A percentile compares a stretch with the other conserved stretches of the same genome.
Conservation (phyloP, 2,329 filamentous ascomycete genomes). For the Xenoacremonium recifei region DNA sequence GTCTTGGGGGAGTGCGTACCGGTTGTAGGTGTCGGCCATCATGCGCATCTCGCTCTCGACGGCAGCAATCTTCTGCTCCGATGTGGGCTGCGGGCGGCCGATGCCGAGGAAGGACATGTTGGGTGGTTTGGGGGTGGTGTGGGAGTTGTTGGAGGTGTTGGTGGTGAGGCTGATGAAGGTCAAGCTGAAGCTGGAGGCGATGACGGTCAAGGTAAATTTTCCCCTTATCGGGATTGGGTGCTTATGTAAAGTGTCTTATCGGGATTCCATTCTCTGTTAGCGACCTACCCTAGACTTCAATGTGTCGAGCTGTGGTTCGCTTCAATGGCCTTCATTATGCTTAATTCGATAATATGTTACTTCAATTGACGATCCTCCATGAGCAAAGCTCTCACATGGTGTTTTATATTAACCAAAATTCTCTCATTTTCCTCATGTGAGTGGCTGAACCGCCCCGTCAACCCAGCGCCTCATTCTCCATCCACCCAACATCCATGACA, state of each 20-base stretch:
- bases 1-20: slow-evolving; percentile 53
- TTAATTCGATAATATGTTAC: too few species aligned
- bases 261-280: background rate
- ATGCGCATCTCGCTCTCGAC: slow-evolving; percentile 98
- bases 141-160: background rate
- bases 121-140: slow-evolving; percentile 9
- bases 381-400: too few species aligned
- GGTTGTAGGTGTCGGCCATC: slow-evolving; percentile 96
- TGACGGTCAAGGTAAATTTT: slow-evolving; percentile 22
- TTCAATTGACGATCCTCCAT: too few species aligned
- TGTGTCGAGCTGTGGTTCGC: too few species aligned
- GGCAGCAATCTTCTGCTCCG: slow-evolving; percentile 94
- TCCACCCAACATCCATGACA: too few species aligned
- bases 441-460: too few species aligned
- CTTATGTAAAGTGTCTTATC: slow-evolving; percentile 23
- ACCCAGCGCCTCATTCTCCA: too few species aligned
- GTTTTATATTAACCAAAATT: too few species aligned
- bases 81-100: slow-evolving; percentile 76
- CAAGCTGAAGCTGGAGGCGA: slow-evolving; percentile 12
- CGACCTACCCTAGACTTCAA: slow-evolving; percentile 19
- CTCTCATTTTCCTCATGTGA: too few species aligned
- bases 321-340: too few species aligned
- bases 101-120: slow-evolving; percentile 48
- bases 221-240: slow-evolving; percentile 19
- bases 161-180: slow-evolving; percentile 1